Conservation (phyloP, 768 basidiomycete genomes). For the Xerocomus spinulosus region DNA sequence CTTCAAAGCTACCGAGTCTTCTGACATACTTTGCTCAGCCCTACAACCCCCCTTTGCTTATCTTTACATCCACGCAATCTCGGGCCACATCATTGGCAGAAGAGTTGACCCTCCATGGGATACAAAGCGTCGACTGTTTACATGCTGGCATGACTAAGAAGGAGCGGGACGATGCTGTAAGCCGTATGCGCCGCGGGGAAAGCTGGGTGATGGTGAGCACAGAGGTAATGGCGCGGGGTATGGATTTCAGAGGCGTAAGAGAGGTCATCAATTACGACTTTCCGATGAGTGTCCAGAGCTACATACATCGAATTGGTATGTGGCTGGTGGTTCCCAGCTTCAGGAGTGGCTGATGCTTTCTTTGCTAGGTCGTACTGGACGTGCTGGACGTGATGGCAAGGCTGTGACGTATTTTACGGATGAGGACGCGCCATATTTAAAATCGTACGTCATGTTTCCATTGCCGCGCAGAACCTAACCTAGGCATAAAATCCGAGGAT, state of each 20-base stretch:
- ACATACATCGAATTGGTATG: constrained; percentile 90
- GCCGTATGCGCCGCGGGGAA: constrained; percentile 81
- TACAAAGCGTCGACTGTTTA: constrained; percentile 80
- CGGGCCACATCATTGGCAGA: constrained; percentile 76
- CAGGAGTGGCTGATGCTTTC: constrained; percentile 7
- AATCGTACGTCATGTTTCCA: constrained; percentile 54
- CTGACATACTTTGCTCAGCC: constrained; percentile 73
- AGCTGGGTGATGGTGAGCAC: constrained; percentile 96
- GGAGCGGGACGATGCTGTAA: constrained; percentile 81
- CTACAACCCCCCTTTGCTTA: constrained; percentile 85
- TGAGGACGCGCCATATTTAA: constrained; percentile 87
- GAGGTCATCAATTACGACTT: constrained; percentile 98
- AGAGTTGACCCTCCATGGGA: constrained; percentile 74
- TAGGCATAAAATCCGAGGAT: constrained; percentile 48
- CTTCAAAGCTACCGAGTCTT: constrained; percentile 90
- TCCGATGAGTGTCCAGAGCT: constrained; percentile 91
- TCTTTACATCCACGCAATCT: constrained; percentile 89
- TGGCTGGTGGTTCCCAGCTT: not conserved
- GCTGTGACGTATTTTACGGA: constrained; percentile 96
- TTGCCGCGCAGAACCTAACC: constrained; percentile 2
- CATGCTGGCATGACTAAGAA: constrained; percentile 88
- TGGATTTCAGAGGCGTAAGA: constrained; percentile 93
- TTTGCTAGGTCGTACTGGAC: constrained; percentile 78
- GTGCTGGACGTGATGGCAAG: constrained; percentile 88
- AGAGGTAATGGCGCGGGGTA: constrained; percentile 95